phyloP scores from a whole-genome alignment of 176 grass and related monocot genomes.

The Oryza australiensis region DNA sequence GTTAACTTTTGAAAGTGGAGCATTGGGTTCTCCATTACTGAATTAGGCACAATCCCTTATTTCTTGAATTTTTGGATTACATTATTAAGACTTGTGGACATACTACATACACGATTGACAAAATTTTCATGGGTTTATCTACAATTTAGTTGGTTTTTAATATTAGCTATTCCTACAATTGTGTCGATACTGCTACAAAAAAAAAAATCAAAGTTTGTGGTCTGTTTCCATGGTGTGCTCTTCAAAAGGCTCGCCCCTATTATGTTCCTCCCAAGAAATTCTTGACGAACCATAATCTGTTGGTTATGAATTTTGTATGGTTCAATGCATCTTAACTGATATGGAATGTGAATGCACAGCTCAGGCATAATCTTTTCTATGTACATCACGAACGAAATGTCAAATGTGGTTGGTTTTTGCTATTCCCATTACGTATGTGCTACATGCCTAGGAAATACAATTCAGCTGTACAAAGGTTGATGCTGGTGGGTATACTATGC shows the following conservation, averaged over 20 bases:
- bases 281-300: not conserved
- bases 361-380: not conserved
- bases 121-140: not conserved
- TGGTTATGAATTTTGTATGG: not conserved
- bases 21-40: constrained; percentile 18
- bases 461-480: constrained; percentile 24
- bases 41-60: not conserved
- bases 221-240: not conserved
- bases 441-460: constrained; percentile 12
- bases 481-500: constrained; percentile 28
- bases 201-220: not conserved
- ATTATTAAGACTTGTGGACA: constrained; percentile 9
- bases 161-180: not conserved
- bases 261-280: not conserved
- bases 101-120: not conserved
- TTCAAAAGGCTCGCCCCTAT: not conserved
- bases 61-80: constrained; percentile 20
- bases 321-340: not conserved
- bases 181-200: not conserved
- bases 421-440: constrained; percentile 15
- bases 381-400: not conserved
- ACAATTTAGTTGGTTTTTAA: constrained; percentile 24
- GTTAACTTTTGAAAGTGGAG: constrained; percentile 20
- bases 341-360: not conserved
- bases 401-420: not conserved